Conservation (phyloP, 257 asterid species). For the Forsythia viridissima region DNA sequence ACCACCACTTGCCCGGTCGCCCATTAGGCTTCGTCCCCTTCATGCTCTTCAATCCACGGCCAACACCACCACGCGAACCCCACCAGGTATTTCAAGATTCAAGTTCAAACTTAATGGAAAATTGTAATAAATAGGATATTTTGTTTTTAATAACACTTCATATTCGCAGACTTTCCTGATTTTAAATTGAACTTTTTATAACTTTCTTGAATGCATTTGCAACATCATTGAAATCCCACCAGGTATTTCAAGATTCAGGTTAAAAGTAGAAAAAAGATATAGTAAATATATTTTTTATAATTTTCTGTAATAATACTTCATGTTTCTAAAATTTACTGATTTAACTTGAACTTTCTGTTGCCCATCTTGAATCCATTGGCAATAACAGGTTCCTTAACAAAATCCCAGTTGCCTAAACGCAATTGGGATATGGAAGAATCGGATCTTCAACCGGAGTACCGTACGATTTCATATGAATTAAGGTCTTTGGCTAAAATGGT, state of each 20-base stretch:
- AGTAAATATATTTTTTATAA: background rate
- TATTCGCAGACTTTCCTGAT: background rate
- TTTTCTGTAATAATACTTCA: background rate
- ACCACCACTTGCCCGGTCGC: constrained; percentile 90
- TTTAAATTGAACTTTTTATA: background rate
- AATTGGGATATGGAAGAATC: constrained; percentile 36
- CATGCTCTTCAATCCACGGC: constrained; percentile 55
- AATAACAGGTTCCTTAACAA: constrained; percentile 40
- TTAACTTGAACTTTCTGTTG: background rate
- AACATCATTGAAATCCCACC: constrained; percentile 48
- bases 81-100: constrained; percentile 51
- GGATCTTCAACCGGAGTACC: constrained; percentile 67
- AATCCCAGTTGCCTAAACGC: constrained; percentile 51
- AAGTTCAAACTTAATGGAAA: background rate
- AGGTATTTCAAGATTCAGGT: constrained; percentile 33
- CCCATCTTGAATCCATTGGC: background rate
- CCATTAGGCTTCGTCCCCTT: constrained; percentile 64
- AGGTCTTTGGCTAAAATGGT: constrained; percentile 71
- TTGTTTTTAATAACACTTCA: background rate
- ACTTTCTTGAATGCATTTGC: background rate
- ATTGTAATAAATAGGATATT: background rate
- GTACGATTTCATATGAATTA: constrained; percentile 68
- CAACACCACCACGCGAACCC: constrained; percentile 33
- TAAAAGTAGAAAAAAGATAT: background rate
- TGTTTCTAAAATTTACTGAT: background rate